These are phyloP conservation scores for Cryptosporidium bovis DNA, from an alignment of 169 alveolate genomes.

Conservation along the genomic window DNA sequence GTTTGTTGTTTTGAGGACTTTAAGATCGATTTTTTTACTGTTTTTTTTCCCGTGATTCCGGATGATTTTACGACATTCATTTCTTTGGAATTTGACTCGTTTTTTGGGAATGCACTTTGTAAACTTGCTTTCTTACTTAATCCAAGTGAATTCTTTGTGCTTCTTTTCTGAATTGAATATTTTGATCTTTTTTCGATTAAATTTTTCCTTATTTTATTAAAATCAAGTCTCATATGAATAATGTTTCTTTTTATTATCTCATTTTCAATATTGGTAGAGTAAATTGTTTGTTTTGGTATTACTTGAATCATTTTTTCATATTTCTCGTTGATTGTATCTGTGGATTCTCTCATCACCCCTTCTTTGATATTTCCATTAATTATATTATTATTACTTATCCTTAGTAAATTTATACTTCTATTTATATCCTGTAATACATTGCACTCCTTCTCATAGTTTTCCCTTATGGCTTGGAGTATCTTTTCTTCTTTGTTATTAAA, in stretches of 20 bases:
- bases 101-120: background rate
- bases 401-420: background rate
- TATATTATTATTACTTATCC: background rate
- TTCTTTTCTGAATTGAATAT: background rate
- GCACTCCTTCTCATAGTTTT: background rate
- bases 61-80: background rate
- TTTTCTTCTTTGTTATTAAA: no score
- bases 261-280: constrained; percentile 21
- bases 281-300: background rate
- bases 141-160: constrained; percentile 33
- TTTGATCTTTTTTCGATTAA: background rate
- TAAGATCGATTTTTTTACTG: constrained; percentile 34
- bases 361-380: background rate
- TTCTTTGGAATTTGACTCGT: background rate
- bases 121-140: constrained; percentile 7
- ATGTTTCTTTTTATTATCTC: constrained; percentile 37
- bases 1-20: constrained; percentile 50
- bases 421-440: background rate
- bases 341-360: background rate
- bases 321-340: background rate
- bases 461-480: background rate
- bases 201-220: constrained; percentile 18
- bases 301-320: background rate
- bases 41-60: background rate
- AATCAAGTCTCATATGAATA: constrained; percentile 53